Evolutionary conservation across 805 yeast genomes (phyloP).

Genomic region (Saccharomyces eubayanus): DNA sequence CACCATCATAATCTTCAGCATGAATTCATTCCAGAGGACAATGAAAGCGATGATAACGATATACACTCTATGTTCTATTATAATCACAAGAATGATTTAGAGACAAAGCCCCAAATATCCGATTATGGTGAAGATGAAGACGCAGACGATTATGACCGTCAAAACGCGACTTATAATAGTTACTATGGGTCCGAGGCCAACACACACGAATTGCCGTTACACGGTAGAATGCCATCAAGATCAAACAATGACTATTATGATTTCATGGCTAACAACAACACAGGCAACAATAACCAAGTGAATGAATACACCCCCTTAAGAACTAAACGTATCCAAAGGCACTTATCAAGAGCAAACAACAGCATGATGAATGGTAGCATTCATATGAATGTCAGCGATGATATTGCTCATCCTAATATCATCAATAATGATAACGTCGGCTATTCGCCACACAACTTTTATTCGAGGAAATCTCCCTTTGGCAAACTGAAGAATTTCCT

Average conservation of each 20-base stretch:
- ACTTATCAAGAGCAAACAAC: not conserved
- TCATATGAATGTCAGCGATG: not conserved
- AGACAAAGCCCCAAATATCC: conserved; percentile 27
- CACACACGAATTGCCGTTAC: not conserved
- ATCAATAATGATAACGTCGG: conserved; percentile 4
- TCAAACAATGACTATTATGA: not conserved
- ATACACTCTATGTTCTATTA: conserved; percentile 31
- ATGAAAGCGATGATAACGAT: conserved; percentile 20
- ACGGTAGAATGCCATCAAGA: not conserved
- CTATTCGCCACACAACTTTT: conserved; percentile 45
- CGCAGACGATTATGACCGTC: conserved; percentile 15
- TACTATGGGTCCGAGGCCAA: not conserved
- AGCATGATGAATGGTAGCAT: not conserved
- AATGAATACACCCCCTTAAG: conserved; percentile 21
- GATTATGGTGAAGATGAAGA: conserved; percentile 26
- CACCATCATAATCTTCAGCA: not conserved
- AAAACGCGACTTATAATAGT: not conserved
- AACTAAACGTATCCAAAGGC: not conserved
- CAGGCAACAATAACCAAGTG: conserved; percentile 1
- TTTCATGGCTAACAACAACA: conserved; percentile 3
- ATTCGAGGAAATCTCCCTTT: conserved; percentile 27
- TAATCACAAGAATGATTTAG: conserved; percentile 25
- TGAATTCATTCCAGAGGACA: conserved; percentile 6
- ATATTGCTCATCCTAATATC: not conserved
- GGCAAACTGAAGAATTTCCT: conserved; percentile 30